A percentile compares a stretch with the other conserved stretches of the same genome.
Conservation (phyloP, 148 eudicot species). For the Silene latifolia region DNA sequence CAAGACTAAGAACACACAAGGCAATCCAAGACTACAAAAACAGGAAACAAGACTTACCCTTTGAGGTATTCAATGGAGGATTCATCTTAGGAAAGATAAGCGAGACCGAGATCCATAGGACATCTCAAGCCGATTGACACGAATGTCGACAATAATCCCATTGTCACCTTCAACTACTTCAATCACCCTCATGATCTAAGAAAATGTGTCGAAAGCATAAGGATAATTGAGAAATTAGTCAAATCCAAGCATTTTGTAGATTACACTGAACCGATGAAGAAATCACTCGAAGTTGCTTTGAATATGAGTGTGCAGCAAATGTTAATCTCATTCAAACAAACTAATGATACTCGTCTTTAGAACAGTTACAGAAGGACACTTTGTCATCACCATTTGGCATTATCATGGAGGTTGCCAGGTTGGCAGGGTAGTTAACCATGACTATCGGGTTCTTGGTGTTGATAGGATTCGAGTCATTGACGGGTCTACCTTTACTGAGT, state of each 20-base stretch:
- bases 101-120: conserved; percentile 64
- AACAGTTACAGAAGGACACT: conserved; percentile 89
- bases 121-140: conserved; percentile 51
- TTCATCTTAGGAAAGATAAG: conserved; percentile 78
- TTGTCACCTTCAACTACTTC: conserved; percentile 88
- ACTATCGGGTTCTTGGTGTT: conserved; percentile 61
- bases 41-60: conserved; percentile 53
- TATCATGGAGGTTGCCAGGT: conserved; percentile 97
- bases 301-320: conserved; percentile 76
- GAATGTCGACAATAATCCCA: conserved; percentile 58
- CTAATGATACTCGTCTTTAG: conserved; percentile 59
- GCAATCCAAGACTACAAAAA: conserved; percentile 57
- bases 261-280: conserved; percentile 38
- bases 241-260: conserved; percentile 43
- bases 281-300: conserved; percentile 43
- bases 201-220: conserved; percentile 64
- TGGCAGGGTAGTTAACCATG: conserved; percentile 61
- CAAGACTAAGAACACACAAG: conserved; percentile 68
- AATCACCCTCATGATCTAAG: conserved; percentile 59
- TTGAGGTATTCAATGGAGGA: conserved; percentile 77
- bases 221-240: conserved; percentile 46
- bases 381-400: conserved; percentile 89
- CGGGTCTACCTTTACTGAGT: conserved; percentile 62
- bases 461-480: conserved; percentile 69
- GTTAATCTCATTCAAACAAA: conserved; percentile 70